Evolutionary conservation across 2,329 filamentous ascomycete species (phyloP), one percentile per base, ranked within the genome.

Genomic region (Chaetomium sp.): DNA sequence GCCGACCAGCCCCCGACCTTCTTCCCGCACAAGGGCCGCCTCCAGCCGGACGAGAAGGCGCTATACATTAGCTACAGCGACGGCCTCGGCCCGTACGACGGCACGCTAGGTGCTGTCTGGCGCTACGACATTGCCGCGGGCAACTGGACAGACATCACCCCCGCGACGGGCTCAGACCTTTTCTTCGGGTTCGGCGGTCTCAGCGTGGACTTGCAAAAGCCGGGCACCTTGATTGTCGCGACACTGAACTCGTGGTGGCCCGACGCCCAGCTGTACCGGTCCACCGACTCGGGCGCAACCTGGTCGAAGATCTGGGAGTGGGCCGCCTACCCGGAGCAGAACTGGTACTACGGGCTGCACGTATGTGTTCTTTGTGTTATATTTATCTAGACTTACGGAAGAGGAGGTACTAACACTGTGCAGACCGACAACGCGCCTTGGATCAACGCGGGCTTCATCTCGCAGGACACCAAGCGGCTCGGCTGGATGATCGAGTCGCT

Each of bases 401-500:
- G 19, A 27, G 19, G 19, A 27, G 3, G 2, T 27, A 27, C 56
- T 59, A 7, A 61, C 56, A 9, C 3, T 34, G 3, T 1, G n/a
- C 71, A 74, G 55, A 71, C 75, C 1, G 65, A 73, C 0, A 75
- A 76, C 36, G 79, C 79, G 0, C 79, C 79, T 0, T 82, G 79
- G 79, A 73, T 81, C 52, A 70, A 76, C 61, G 71, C 75, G 27
- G 70, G 74, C n/a, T 78, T 77, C 53, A 66, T 78, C 12, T 71
- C 75, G 3, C 64, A 66, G 6, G 76, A 79, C 54, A 72, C 70
- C 11, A 79, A 80, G 67, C 71, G 72, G 35, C 66, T 84, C 3
- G 81, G 81, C 1, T 84, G 80, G 80, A 84, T 83, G 81, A 79
- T 83, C 7, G 81, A 84, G 62, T 69, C 75, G 0, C 66, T 84